Evolutionary conservation across 2,329 filamentous ascomycete species (phyloP).

Genomic region (Talaromyces funiculosus): DNA sequence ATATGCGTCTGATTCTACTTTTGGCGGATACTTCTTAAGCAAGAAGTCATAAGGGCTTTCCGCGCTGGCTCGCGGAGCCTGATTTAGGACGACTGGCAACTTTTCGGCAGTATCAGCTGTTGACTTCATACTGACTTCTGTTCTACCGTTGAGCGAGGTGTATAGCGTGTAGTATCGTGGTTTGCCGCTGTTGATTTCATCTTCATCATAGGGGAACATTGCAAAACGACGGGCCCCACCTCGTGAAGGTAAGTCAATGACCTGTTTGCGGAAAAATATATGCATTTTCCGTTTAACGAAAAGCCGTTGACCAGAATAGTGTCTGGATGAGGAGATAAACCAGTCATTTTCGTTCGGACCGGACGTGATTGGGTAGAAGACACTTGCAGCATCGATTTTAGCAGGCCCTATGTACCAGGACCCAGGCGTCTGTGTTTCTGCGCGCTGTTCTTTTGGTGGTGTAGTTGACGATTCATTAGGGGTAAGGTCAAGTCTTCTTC

Average conservation of each 20-base stretch:
- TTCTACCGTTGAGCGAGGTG: slow-evolving; percentile 20
- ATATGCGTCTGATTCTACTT: slow-evolving; percentile 40
- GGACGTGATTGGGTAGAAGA: slow-evolving; percentile 39
- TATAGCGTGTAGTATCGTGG: slow-evolving; percentile 27
- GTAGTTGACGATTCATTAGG: slow-evolving; percentile 1
- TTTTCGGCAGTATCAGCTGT: slow-evolving; percentile 22
- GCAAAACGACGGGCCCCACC: slow-evolving; percentile 21
- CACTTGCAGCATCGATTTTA: slow-evolving; percentile 32
- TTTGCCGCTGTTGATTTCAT: slow-evolving; percentile 11
- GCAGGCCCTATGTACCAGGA: slow-evolving; percentile 36
- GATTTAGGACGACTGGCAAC: background rate
- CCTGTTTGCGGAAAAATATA: slow-evolving; percentile 24
- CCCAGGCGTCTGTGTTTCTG: background rate
- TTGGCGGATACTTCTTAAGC: slow-evolving; percentile 39
- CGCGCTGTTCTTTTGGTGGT: background rate
- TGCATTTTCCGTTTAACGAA: slow-evolving; percentile 29
- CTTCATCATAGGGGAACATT: slow-evolving; percentile 24
- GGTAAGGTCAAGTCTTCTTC: slow-evolving; percentile 24
- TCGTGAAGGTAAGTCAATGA: slow-evolving; percentile 18
- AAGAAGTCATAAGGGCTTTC: slow-evolving; percentile 28
- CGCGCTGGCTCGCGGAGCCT: background rate
- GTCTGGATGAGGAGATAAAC: slow-evolving; percentile 19
- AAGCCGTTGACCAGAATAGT: slow-evolving; percentile 22
- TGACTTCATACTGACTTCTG: slow-evolving; percentile 24
- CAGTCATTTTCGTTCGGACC: slow-evolving; percentile 23